phyloP scores from a whole-genome alignment of 2,329 filamentous ascomycete genomes.

The Ophiosphaerella narmari region DNA sequence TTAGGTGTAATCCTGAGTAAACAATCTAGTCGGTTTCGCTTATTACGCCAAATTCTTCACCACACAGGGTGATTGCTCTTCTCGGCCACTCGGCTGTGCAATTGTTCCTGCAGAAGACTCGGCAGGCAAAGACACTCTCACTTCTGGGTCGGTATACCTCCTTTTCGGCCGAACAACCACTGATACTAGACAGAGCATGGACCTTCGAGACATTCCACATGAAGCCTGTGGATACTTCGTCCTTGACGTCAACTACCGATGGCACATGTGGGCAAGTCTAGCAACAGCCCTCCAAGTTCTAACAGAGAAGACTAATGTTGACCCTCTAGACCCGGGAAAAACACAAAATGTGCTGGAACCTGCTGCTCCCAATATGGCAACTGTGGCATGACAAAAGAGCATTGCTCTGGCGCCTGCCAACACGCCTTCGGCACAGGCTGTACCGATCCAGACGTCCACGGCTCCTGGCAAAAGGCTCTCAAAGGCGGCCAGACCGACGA shows the following conservation, averaged over 20 bases:
- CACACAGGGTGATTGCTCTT: constrained; percentile 52
- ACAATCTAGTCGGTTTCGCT: constrained; percentile 61
- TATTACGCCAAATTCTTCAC: constrained; percentile 73
- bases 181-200: constrained; percentile 48
- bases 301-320: neutral
- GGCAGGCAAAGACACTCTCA: constrained; percentile 63
- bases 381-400: constrained; percentile 33
- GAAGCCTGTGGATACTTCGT: constrained; percentile 19
- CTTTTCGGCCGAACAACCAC: neutral
- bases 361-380: constrained; percentile 43
- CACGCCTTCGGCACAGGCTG: constrained; percentile 46
- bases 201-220: constrained; percentile 49
- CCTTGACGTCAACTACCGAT: constrained; percentile 23
- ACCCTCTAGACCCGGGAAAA: constrained; percentile 17
- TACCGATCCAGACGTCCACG: constrained; percentile 55
- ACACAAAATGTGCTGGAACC: constrained; percentile 29
- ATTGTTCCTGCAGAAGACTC: constrained; percentile 64
- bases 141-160: constrained; percentile 46
- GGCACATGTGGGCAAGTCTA: constrained; percentile 34
- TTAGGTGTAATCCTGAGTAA: neutral
- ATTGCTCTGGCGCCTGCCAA: constrained; percentile 40
- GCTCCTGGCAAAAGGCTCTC: constrained; percentile 63
- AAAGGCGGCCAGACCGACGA: constrained; percentile 61
- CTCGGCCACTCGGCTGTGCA: constrained; percentile 61
- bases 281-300: neutral